A percentile compares a stretch with the other conserved stretches of the same genome.
These are phyloP conservation scores for Gracilariopsis chorda DNA, from an alignment of 23 red algal species.

Conservation along the genomic window DNA sequence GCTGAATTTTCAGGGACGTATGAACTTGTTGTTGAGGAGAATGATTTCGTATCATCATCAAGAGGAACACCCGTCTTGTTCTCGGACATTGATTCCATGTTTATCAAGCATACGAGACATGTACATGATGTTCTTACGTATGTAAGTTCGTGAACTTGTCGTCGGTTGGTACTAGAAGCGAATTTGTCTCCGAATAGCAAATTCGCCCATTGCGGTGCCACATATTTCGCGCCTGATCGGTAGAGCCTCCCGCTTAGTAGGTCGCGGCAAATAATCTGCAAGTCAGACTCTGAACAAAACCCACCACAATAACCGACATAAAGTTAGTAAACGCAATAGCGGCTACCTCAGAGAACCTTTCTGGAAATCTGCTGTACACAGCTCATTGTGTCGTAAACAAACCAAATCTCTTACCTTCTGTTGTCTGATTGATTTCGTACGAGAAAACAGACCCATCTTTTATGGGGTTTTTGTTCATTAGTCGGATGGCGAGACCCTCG, in stretches of 20 bases:
- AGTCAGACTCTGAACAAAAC: constrained; percentile 33
- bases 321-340: too few relatives aligned
- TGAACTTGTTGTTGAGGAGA: constrained; percentile 9
- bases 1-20: constrained; percentile 42
- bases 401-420: constrained; percentile 59
- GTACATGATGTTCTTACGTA: constrained; percentile 48
- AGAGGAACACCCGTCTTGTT: neutral
- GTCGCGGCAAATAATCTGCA: constrained; percentile 53
- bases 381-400: too few relatives aligned
- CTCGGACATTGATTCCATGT: neutral
- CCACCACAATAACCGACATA: too few relatives aligned
- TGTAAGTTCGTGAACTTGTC: constrained; percentile 65
- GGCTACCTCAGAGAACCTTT: too few relatives aligned
- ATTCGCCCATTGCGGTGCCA: constrained; percentile 33
- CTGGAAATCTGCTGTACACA: too few relatives aligned
- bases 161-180: neutral
- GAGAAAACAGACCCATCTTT: constrained; percentile 30
- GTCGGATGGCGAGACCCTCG: constrained; percentile 29
- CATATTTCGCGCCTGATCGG: constrained; percentile 17
- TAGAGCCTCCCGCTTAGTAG: constrained; percentile 45
- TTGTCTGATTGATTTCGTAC: constrained; percentile 49
- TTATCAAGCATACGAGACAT: constrained; percentile 35
- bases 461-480: constrained; percentile 69
- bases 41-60: constrained; percentile 24
- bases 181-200: constrained; percentile 57